Conservation (phyloP, 352 stramenopile species). For the Thraustotheca clavata region DNA sequence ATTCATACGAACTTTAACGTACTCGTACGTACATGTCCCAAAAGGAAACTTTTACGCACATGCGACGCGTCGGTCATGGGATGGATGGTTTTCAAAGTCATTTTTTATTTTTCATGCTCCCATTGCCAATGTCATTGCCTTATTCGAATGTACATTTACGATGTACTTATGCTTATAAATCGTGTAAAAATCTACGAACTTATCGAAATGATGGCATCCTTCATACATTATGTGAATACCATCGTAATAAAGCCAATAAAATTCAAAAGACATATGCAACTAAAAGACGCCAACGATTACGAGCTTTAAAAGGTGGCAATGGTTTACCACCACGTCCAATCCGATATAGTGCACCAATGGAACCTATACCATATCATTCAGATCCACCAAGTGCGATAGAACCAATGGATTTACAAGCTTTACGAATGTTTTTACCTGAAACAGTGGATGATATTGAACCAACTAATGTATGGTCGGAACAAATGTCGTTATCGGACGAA, state of each 20-base stretch:
- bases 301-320: background rate
- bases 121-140: too few relatives aligned
- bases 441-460: background rate
- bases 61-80: too few relatives aligned
- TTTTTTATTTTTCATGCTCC: too few relatives aligned
- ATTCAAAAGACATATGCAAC: slow-evolving; percentile 15
- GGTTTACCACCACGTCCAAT: background rate
- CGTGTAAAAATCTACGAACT: slow-evolving; percentile 6
- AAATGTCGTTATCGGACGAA: background rate
- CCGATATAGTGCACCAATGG: background rate
- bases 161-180: slow-evolving; percentile 9
- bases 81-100: too few relatives aligned
- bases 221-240: too few relatives aligned
- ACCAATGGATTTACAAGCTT: background rate
- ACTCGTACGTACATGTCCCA: too few relatives aligned
- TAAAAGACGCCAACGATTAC: background rate
- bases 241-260: slow-evolving; percentile 5
- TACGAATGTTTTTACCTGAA: background rate
- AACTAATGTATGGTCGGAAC: background rate
- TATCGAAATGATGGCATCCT: background rate
- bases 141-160: background rate
- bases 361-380: background rate
- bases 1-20: too few relatives aligned
- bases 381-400: background rate
- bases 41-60: too few relatives aligned